Conservation (phyloP, 371 early-diverging fungal genomes). For the Lichtheimia ornata region DNA sequence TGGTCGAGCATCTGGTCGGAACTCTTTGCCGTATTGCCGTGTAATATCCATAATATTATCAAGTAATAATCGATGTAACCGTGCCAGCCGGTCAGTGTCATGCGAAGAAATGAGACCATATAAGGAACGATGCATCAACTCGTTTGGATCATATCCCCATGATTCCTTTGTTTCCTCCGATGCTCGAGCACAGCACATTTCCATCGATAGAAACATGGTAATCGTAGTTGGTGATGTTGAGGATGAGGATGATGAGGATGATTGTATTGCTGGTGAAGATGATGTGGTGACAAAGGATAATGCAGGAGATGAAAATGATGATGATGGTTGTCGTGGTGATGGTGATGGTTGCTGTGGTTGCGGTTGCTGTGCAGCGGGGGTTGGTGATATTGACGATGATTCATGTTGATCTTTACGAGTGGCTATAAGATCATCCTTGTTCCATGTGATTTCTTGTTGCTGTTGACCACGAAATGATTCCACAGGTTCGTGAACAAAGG, state of each 20-base stretch:
- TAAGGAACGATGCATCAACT: slow-evolving; percentile 48
- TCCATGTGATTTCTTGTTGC: too few relatives aligned
- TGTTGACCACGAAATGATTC: not conserved
- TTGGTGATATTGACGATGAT: not conserved
- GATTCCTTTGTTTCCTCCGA: slow-evolving; percentile 47
- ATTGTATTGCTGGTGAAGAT: not conserved
- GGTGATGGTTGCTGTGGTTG: not conserved
- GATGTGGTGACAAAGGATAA: not conserved
- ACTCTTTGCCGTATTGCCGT: slow-evolving; percentile 8
- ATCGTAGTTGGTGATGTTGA: slow-evolving; percentile 11
- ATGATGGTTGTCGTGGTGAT: not conserved
- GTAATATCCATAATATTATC: slow-evolving; percentile 38
- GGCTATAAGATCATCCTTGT: too few relatives aligned
- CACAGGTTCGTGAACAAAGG: slow-evolving; percentile 12
- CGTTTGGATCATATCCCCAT: slow-evolving; percentile 53
- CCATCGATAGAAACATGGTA: slow-evolving; percentile 48
- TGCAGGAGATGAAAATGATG: too few relatives aligned
- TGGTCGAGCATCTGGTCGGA: slow-evolving; percentile 14
- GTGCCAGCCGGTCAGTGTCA: slow-evolving; percentile 37
- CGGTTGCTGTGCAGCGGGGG: not conserved
- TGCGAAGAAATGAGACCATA: slow-evolving; percentile 39
- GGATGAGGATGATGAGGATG: not conserved
- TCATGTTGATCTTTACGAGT: not conserved
- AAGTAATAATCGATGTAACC: slow-evolving; percentile 35
- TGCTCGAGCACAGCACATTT: slow-evolving; percentile 49